A percentile compares a stretch with the other conserved stretches of the same genome.
Conservation (phyloP, 2,329 filamentous ascomycete species). For the Fusarium sororula region DNA sequence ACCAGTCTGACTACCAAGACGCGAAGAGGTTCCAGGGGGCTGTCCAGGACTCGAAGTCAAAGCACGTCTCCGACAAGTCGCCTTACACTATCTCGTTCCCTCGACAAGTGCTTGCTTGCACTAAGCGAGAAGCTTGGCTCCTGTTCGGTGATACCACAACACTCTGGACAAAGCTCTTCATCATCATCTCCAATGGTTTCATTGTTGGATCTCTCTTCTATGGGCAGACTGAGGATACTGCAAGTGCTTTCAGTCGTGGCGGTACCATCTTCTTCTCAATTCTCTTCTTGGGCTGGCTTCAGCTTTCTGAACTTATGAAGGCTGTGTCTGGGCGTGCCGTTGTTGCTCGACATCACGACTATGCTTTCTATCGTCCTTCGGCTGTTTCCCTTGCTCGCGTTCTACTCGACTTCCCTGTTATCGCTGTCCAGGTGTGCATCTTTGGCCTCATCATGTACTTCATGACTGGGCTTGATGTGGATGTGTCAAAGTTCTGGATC, state of each 20-base stretch:
- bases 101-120: constrained; percentile 74
- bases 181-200: constrained; percentile 76
- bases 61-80: constrained; percentile 72
- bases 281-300: constrained; percentile 69
- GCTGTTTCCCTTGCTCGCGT: constrained; percentile 65
- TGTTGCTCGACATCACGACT: constrained; percentile 56
- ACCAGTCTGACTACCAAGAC: constrained; percentile 65
- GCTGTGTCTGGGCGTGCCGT: constrained; percentile 77
- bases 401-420: constrained; percentile 65
- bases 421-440: constrained; percentile 69
- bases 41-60: constrained; percentile 76
- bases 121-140: constrained; percentile 80
- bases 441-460: constrained; percentile 80
- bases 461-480: constrained; percentile 74
- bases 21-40: constrained; percentile 73
- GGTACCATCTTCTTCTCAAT: constrained; percentile 60
- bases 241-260: constrained; percentile 67
- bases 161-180: constrained; percentile 81
- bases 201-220: constrained; percentile 85
- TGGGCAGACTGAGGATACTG: constrained; percentile 66
- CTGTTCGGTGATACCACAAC: constrained; percentile 78
- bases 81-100: constrained; percentile 80
- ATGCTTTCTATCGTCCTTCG: constrained; percentile 62
- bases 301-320: constrained; percentile 80
- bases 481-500: constrained; percentile 72